Base-by-base conservation (phyloP, 2,329 filamentous ascomycete genomes). In the Clonostachys rhizophaga region DNA sequence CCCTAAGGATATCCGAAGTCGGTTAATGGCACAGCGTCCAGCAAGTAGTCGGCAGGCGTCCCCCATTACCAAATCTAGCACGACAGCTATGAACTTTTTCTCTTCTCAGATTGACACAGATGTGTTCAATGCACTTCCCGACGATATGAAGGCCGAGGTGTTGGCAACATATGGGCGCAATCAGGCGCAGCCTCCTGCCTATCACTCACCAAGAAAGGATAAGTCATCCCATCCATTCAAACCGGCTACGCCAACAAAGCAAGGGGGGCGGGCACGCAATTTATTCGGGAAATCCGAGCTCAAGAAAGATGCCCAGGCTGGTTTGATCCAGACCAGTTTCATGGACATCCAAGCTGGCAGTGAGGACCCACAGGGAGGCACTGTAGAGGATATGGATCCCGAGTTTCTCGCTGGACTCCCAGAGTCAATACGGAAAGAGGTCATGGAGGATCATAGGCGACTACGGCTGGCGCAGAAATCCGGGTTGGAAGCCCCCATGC, bases 81-180 rank as follows among this genome's bases (percentile, higher is more conserved):
- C 69, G 50, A 67, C 67, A 40, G 65, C 65, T 3, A 61, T 56
- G 11, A 61, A 62, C 10, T 34, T 48, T 24, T 86, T 84, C 2
- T 83, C 89, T 30, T 89, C 90, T 1, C 89, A 95, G 55, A 76
- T 97, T 17, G 94, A 99, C 58, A 84, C 83, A 0, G 89, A 92
- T 40, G 87, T 91, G 3, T 86, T 97, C 52, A 80, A 85, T 40
- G 89, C 88, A 1, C 72, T 99, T 1, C 94, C 94, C 0, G 83
- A 87, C 36, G 90, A 96, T 51, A 82, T 99, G 61, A 88, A 91
- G 52, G 81, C 84, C 2, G 94, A 97, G 64, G 74, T 97, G 1
- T 67, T 96, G 9, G 84, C 80, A 4, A 83, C 86, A 34, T 95
- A 96, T 59, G 64, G 69, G 45, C 62, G 62, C 45, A 57, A 57